These are phyloP conservation scores for Boletus vinaceobasis DNA, from an alignment of 768 basidiomycete genomes.

Conservation along the genomic window DNA sequence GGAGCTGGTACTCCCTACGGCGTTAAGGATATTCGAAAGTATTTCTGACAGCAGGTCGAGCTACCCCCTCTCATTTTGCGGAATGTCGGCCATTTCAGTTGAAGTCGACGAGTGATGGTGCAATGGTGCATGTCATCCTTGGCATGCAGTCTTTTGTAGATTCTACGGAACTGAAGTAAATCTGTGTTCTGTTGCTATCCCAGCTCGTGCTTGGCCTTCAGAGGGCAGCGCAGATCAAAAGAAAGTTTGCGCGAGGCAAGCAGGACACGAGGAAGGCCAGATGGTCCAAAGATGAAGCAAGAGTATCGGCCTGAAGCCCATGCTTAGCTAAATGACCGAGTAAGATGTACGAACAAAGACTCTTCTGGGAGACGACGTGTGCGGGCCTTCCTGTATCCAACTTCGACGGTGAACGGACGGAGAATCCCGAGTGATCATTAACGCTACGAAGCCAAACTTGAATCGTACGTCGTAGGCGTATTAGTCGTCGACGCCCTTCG, in stretches of 20 bases:
- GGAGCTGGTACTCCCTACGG: rapidly evolving
- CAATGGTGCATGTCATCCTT: not conserved
- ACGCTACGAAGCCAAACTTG: not conserved
- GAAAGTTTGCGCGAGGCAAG: not conserved
- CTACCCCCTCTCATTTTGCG: not conserved
- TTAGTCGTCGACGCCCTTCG: no score
- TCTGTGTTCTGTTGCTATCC: not conserved
- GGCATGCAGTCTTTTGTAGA: not conserved
- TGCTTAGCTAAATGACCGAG: not conserved
- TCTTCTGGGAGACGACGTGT: not conserved
- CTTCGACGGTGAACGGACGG: not conserved
- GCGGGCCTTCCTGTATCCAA: not conserved
- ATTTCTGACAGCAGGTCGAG: rapidly evolving
- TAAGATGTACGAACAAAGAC: not conserved
- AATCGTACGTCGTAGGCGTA: not conserved
- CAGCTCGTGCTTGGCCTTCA: not conserved
- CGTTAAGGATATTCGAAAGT: rapidly evolving
- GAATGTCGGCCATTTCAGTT: not conserved
- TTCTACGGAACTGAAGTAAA: not conserved
- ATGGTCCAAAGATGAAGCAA: not conserved
- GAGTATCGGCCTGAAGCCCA: not conserved
- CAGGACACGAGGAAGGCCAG: not conserved
- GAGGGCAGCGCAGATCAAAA: not conserved
- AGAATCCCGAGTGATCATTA: not conserved
- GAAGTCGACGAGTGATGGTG: not conserved